A percentile compares a stretch with the other conserved stretches of the same genome.
phyloP scores from a whole-genome alignment of 306 rosid species.

The Dalbergia cochinchinensis region DNA sequence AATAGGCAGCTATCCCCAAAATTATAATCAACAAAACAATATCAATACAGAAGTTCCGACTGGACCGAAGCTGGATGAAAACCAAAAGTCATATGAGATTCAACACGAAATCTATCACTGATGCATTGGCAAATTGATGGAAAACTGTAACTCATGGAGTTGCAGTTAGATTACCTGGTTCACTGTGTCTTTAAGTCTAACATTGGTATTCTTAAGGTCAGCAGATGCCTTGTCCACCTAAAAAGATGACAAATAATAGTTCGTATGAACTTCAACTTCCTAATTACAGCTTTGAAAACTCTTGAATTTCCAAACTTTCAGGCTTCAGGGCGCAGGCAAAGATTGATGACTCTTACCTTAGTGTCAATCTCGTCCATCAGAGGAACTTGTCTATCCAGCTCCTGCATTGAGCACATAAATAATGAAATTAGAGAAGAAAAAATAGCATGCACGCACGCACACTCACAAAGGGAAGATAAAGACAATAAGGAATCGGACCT shows the following conservation, averaged over 20 bases:
- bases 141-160: slow-evolving; percentile 30
- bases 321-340: slow-evolving; percentile 11
- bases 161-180: slow-evolving; percentile 70
- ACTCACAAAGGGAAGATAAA: slow-evolving; percentile 24
- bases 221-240: slow-evolving; percentile 93
- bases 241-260: slow-evolving; percentile 43
- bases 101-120: slow-evolving; percentile 36
- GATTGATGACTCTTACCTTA: slow-evolving; percentile 65
- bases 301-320: not conserved
- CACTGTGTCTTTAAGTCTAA: slow-evolving; percentile 93
- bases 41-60: slow-evolving; percentile 96
- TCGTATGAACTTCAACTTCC: slow-evolving; percentile 39
- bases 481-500: slow-evolving; percentile 63
- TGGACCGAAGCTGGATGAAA: slow-evolving; percentile 87
- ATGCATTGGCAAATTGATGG: not conserved
- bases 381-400: slow-evolving; percentile 96
- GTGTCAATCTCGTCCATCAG: slow-evolving; percentile 97
- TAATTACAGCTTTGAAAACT: slow-evolving; percentile 19
- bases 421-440: slow-evolving; percentile 1
- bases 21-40: slow-evolving; percentile 87
- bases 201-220: slow-evolving; percentile 97
- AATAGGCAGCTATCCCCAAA: slow-evolving; percentile 97
- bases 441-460: not conserved
- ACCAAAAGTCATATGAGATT: slow-evolving; percentile 49
- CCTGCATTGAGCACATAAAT: slow-evolving; percentile 61